Conservation (phyloP, 2,329 filamentous ascomycete genomes). For the Xylariaceae sp. region DNA sequence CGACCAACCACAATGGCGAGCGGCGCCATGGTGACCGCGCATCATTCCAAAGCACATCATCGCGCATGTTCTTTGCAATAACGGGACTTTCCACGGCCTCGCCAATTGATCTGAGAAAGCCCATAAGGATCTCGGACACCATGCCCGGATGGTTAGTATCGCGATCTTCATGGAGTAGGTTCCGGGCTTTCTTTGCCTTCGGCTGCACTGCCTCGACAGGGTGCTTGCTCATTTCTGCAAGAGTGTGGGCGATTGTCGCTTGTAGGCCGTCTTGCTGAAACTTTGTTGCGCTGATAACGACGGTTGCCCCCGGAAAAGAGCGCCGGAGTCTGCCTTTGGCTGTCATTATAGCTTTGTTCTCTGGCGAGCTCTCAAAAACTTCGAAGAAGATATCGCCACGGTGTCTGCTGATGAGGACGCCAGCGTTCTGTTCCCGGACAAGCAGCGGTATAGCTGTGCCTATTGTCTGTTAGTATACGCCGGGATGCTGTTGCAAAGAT, state of each 20-base stretch:
- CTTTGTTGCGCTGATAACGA: constrained; percentile 19
- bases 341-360: constrained; percentile 29
- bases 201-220: constrained; percentile 11
- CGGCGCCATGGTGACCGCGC: constrained; percentile 38
- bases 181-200: constrained; percentile 39
- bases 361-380: constrained; percentile 39
- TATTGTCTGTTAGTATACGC: too few species aligned
- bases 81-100: constrained; percentile 25
- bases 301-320: constrained; percentile 30
- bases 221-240: constrained; percentile 26
- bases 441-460: too few species aligned
- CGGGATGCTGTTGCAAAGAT: too few species aligned
- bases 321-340: constrained; percentile 35
- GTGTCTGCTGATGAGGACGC: constrained; percentile 33
- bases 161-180: constrained; percentile 40
- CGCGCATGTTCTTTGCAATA: constrained; percentile 53
- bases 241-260: constrained; percentile 18
- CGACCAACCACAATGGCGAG: constrained; percentile 55
- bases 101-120: constrained; percentile 46
- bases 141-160: constrained; percentile 52
- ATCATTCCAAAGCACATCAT: constrained; percentile 50
- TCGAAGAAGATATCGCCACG: constrained; percentile 33
- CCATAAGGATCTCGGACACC: constrained; percentile 51
- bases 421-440: constrained; percentile 47
- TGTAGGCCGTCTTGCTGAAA: constrained; percentile 18